Percentiles rank a stretch among this genome's conserved stretches.
Conservation (phyloP, 1,284 basidiomycete species). For the Sutorius eximius region DNA sequence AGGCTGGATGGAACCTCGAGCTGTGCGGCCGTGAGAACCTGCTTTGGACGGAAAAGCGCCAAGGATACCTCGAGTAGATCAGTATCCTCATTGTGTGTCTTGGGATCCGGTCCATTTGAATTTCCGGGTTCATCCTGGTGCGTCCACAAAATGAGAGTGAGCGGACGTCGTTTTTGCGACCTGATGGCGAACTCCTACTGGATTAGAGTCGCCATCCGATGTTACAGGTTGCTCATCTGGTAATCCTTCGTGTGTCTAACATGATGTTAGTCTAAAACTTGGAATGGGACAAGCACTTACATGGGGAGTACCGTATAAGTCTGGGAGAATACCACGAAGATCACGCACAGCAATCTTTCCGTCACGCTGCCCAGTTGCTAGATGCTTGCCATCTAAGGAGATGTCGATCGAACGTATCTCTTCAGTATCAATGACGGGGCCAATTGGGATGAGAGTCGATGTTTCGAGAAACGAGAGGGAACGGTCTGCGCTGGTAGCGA, state of each 20-base stretch:
- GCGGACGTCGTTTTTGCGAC: background rate
- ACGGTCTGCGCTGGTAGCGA: background rate
- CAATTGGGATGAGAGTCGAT: background rate
- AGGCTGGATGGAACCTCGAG: background rate
- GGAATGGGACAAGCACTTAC: background rate
- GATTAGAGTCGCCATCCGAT: background rate
- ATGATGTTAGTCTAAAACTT: background rate
- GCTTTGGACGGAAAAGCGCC: background rate
- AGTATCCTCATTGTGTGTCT: rapidly evolving
- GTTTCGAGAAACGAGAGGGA: background rate
- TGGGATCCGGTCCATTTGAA: too few species aligned
- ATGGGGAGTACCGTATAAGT: background rate
- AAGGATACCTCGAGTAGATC: background rate
- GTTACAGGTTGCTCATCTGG: background rate
- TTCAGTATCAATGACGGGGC: background rate
- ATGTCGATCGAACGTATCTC: background rate
- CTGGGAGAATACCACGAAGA: background rate
- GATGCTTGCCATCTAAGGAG: background rate
- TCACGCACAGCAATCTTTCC: background rate
- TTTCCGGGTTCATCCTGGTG: background rate
- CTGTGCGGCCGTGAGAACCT: background rate
- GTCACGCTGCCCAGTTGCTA: background rate
- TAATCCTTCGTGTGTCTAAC: background rate
- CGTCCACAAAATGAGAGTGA: background rate
- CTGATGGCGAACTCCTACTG: background rate